Percentiles rank a stretch among this genome's conserved stretches.
Conservation (phyloP, 139 green algal genomes). For the Nannochloris sp. region DNA sequence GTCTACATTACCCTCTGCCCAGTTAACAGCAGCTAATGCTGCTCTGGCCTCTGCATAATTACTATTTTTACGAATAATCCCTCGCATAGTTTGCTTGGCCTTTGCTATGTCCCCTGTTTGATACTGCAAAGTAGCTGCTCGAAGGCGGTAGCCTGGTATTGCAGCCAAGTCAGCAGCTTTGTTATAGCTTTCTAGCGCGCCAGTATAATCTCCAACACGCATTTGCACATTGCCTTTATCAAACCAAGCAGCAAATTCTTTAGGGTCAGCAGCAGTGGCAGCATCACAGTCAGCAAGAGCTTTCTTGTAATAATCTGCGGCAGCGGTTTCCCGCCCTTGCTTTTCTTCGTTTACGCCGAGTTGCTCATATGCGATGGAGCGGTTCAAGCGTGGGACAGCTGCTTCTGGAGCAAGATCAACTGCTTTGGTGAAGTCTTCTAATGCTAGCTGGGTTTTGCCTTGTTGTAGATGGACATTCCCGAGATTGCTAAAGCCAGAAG, state of each 20-base stretch:
- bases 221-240: conserved; percentile 23
- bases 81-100: conserved; percentile 1
- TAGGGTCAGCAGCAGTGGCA: conserved; percentile 13
- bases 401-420: conserved; percentile 15
- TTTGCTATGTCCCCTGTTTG: conserved; percentile 6
- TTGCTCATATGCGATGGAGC: conserved; percentile 9
- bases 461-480: conserved; percentile 30
- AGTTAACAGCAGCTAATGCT: conserved; percentile 20
- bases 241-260: conserved; percentile 28
- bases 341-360: conserved; percentile 4
- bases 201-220: conserved; percentile 10
- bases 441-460: not conserved
- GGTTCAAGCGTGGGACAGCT: conserved; percentile 23
- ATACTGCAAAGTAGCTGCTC: conserved; percentile 19
- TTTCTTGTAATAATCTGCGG: not conserved
- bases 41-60: conserved; percentile 24
- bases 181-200: conserved; percentile 1
- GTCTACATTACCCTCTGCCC: not conserved
- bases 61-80: conserved; percentile 8
- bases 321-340: not conserved
- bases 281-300: conserved; percentile 4
- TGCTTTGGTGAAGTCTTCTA: conserved; percentile 15
- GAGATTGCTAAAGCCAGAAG: conserved; percentile 17
- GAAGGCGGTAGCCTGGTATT: conserved; percentile 25
- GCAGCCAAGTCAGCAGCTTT: conserved; percentile 27